Base-by-base conservation (phyloP, 2,329 filamentous ascomycete species). In the Fusarium sp. region DNA sequence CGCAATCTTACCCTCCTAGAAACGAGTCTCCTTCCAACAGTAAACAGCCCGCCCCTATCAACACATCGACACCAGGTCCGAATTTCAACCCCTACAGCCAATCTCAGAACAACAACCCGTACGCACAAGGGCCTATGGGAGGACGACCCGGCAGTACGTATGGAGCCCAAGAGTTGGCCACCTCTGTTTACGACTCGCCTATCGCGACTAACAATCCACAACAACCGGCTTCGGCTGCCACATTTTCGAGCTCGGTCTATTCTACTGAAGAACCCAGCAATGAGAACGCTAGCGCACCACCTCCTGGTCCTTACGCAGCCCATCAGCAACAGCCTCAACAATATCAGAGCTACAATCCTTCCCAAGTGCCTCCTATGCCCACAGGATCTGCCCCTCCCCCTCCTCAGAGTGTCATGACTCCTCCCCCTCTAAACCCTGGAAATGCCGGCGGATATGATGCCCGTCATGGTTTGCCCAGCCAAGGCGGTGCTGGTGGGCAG, bases 161-260 rank as follows among this genome's bases (percentile, higher is more conserved):
- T 71, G 88, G 89, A 27, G 87, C 91, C 1, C 92, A 94, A 78
- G 92, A 95, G 79, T 82, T 95, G 45, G 90, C 91, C 25, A 93
- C 91, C 1, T 91, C 91, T 2, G 88, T 87, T 11, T 94, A 94
- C 74, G 91, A 94, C 77, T 91, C 91, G 5, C 91, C 91, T 40
- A 84, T 91, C 37, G 87, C 83, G 14, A 77, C 83, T 8, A 83
- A 85, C 74, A 84, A 83, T 73, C 80, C 81, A 40, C 60, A 63
- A 18, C 60, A 55, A 29, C 60, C 46, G 29, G 78, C 75, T 65
- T 79, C 80, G 42, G 76, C 78, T 17, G 78, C 79, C 21, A 79
- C 82, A 3, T 86, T 82, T 69, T 78, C 81, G 5, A 81, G 80
- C 40, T 83, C 83, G 1, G 80, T 79, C 29, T 84, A 85, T 71